Conservation (phyloP, 306 rosid species). For the Sechiopsis laciniata region DNA sequence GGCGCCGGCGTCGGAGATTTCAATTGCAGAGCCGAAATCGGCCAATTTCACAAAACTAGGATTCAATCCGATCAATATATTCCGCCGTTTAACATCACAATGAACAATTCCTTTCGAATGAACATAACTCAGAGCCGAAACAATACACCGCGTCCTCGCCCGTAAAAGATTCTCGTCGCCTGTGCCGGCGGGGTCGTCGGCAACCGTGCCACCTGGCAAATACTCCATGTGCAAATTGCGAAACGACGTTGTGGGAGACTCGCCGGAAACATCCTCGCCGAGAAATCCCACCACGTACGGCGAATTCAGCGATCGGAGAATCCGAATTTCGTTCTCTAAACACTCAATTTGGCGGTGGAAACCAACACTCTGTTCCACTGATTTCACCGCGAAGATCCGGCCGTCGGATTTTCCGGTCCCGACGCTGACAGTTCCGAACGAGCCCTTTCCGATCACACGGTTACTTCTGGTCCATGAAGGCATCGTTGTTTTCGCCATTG, state of each 20-base stretch:
- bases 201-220: slow-evolving; percentile 70
- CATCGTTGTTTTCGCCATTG: background rate
- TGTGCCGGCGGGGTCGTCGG: slow-evolving; percentile 31
- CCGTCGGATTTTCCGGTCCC: slow-evolving; percentile 44
- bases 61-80: slow-evolving; percentile 42
- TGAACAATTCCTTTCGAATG: slow-evolving; percentile 65
- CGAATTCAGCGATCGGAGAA: slow-evolving; percentile 42
- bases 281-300: slow-evolving; percentile 54
- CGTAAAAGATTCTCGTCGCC: slow-evolving; percentile 49
- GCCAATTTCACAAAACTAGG: slow-evolving; percentile 47
- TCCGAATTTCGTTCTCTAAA: slow-evolving; percentile 66
- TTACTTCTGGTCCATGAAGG: slow-evolving; percentile 71
- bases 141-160: slow-evolving; percentile 55
- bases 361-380: slow-evolving; percentile 42
- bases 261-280: slow-evolving; percentile 58
- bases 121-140: slow-evolving; percentile 46
- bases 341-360: slow-evolving; percentile 36
- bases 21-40: slow-evolving; percentile 70
- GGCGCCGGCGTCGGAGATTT: background rate
- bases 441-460: slow-evolving; percentile 61
- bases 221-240: slow-evolving; percentile 74
- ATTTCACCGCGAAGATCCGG: slow-evolving; percentile 65
- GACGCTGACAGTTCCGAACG: slow-evolving; percentile 56
- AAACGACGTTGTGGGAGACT: slow-evolving; percentile 33
- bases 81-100: slow-evolving; percentile 78